Conservation (phyloP, 1,284 basidiomycete genomes). For the Schizophyllum commune region DNA sequence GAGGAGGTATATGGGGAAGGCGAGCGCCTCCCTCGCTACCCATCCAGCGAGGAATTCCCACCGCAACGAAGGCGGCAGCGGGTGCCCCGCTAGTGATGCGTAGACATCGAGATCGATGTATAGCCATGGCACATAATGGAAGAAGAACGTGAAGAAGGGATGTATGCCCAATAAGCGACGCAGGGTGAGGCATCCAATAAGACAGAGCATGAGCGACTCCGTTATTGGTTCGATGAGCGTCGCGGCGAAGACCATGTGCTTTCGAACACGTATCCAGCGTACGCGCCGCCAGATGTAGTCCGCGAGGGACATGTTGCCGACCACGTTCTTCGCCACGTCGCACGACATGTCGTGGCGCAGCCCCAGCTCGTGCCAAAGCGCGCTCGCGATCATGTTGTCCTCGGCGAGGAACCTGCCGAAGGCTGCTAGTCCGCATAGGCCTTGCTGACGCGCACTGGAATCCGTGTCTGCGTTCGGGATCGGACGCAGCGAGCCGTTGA, state of each 20-base stretch:
- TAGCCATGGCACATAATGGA: constrained; percentile 56
- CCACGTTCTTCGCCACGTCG: constrained; percentile 83
- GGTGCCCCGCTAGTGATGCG: constrained; percentile 63
- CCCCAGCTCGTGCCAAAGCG: constrained; percentile 87
- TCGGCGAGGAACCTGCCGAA: constrained; percentile 88
- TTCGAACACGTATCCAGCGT: constrained; percentile 92
- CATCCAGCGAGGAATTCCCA: constrained; percentile 71
- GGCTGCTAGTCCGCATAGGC: constrained; percentile 55
- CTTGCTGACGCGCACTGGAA: constrained; percentile 21
- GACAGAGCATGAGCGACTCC: constrained; percentile 68
- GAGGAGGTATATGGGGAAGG: constrained; percentile 79
- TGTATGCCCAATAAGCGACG: constrained; percentile 46
- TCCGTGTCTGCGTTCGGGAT: constrained; percentile 18
- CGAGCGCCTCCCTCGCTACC: constrained; percentile 67
- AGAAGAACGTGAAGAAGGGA: constrained; percentile 42
- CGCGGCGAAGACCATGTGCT: constrained; percentile 81
- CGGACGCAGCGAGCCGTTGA: constrained; percentile 54
- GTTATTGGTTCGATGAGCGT: constrained; percentile 87
- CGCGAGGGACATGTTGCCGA: constrained; percentile 75
- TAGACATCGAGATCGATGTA: constrained; percentile 69
- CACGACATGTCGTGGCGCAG: constrained; percentile 81
- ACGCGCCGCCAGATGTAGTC: constrained; percentile 83
- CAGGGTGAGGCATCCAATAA: constrained; percentile 54
- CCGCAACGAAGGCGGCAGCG: constrained; percentile 40
- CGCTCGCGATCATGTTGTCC: constrained; percentile 90